Conservation (phyloP, 345 rosid genomes). For the Gossypium rotundifolium region DNA sequence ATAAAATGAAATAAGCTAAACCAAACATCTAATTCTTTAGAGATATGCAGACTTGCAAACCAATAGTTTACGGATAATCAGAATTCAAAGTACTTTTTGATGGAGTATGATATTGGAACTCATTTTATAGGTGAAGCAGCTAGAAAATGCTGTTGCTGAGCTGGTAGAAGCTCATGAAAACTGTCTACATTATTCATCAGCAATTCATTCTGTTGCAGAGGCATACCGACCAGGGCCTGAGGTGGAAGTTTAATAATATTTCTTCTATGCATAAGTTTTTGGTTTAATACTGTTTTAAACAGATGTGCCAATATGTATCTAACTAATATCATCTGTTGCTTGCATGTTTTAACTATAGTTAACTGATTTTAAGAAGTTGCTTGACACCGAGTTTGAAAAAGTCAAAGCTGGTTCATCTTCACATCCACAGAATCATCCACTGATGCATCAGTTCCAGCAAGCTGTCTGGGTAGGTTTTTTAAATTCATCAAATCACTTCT, state of each 20-base stretch:
- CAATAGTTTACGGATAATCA: neutral
- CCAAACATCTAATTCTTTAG: neutral
- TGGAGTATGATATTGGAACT: neutral
- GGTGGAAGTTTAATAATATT: slow-evolving; percentile 28
- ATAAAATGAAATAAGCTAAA: slow-evolving; percentile 3
- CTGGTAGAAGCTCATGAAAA: slow-evolving; percentile 47
- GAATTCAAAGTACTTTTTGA: neutral
- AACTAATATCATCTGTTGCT: neutral
- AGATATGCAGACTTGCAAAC: neutral
- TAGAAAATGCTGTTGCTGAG: slow-evolving; percentile 60
- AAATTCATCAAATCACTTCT: neutral
- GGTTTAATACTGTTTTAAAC: neutral
- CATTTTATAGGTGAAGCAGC: slow-evolving; percentile 56
- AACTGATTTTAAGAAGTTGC: slow-evolving; percentile 69
- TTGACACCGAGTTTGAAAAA: slow-evolving; percentile 51
- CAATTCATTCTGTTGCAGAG: slow-evolving; percentile 57
- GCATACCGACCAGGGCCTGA: slow-evolving; percentile 53
- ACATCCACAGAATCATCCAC: slow-evolving; percentile 34
- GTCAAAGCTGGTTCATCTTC: slow-evolving; percentile 41
- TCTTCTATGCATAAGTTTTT: neutral
- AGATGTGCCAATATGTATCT: neutral
- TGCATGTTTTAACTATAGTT: slow-evolving; percentile 39
- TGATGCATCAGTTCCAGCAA: slow-evolving; percentile 68
- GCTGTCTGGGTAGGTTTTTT: slow-evolving; percentile 67
- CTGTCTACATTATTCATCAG: slow-evolving; percentile 39